phyloP scores from a whole-genome alignment of 2,329 filamentous ascomycete genomes.

The Claviceps sp. region DNA sequence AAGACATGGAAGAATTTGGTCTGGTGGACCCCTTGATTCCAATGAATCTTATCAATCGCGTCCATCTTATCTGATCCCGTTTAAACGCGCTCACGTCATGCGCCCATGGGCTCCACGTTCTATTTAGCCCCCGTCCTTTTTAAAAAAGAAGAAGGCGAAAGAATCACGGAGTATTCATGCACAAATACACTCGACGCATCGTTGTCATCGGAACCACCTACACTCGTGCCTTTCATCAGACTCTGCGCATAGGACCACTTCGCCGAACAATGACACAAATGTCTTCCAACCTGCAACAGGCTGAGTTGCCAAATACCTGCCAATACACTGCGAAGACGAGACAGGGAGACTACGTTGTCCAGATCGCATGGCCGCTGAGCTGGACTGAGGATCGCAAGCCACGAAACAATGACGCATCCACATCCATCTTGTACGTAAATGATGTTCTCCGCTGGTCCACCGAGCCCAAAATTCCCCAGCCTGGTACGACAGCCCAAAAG shows the following conservation, averaged over 20 bases:
- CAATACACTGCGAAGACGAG: constrained; percentile 14
- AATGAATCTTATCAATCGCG: constrained; percentile 1
- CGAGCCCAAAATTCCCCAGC: not conserved
- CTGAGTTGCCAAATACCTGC: constrained; percentile 14
- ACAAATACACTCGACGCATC: not conserved
- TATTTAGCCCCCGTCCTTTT: not conserved
- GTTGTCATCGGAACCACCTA: not conserved
- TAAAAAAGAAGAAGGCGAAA: not conserved
- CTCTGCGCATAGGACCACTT: not conserved
- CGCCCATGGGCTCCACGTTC: not conserved
- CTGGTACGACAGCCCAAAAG: no score
- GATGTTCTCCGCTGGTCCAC: not conserved
- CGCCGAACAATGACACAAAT: constrained; percentile 1
- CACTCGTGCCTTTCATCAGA: not conserved
- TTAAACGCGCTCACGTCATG: not conserved
- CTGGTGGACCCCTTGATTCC: not conserved
- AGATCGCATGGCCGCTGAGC: constrained; percentile 17
- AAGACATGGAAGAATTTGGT: not conserved
- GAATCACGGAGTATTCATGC: not conserved
- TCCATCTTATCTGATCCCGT: constrained; percentile 1
- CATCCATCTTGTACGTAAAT: constrained; percentile 15
- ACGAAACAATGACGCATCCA: constrained; percentile 9
- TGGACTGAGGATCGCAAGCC: constrained; percentile 14
- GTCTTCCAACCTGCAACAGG: constrained; percentile 6
- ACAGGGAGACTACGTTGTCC: constrained; percentile 17